Conservation (phyloP, 2,329 filamentous ascomycete species). For the Microdochium trichocladiopsis region DNA sequence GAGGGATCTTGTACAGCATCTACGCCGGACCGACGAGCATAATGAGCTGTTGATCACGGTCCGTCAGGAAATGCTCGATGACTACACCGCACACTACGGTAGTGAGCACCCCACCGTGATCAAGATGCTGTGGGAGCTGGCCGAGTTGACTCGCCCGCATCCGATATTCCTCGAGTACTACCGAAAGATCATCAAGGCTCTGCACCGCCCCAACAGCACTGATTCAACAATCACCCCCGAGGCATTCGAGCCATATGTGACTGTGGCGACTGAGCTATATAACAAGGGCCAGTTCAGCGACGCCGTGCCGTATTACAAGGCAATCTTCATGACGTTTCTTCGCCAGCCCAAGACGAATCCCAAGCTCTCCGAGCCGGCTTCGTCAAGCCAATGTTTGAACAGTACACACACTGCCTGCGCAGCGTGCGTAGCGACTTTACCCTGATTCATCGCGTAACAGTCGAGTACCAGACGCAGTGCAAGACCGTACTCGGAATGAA, state of each 20-base stretch:
- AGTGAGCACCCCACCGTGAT: conserved; percentile 24
- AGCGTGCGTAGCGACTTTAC: conserved; percentile 19
- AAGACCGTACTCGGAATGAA: conserved; percentile 23
- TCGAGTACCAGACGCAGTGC: conserved; percentile 23
- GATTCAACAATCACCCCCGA: conserved; percentile 22
- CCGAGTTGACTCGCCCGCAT: conserved; percentile 24
- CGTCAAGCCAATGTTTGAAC: conserved; percentile 21
- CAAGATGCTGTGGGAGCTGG: conserved; percentile 25
- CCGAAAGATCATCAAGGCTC: conserved; percentile 21
- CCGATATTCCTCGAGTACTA: conserved; percentile 29
- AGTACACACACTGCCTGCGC: conserved; percentile 26
- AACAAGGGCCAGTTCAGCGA: conserved; percentile 27
- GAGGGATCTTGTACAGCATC: conserved; percentile 19
- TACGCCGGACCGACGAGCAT: conserved; percentile 13
- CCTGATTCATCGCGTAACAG: conserved; percentile 22
- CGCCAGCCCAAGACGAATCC: conserved; percentile 20
- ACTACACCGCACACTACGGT: conserved; percentile 25
- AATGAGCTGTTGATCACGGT: conserved; percentile 26
- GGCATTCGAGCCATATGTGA: conserved; percentile 26
- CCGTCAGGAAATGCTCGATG: conserved; percentile 27
- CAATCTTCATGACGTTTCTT: conserved; percentile 28
- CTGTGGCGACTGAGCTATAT: conserved; percentile 28
- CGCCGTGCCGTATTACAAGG: conserved; percentile 22
- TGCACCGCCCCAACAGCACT: conserved; percentile 25
- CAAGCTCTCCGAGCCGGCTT: conserved; percentile 24